Base-by-base conservation (phyloP, 768 basidiomycete genomes). In the Pulveroboletus frians region DNA sequence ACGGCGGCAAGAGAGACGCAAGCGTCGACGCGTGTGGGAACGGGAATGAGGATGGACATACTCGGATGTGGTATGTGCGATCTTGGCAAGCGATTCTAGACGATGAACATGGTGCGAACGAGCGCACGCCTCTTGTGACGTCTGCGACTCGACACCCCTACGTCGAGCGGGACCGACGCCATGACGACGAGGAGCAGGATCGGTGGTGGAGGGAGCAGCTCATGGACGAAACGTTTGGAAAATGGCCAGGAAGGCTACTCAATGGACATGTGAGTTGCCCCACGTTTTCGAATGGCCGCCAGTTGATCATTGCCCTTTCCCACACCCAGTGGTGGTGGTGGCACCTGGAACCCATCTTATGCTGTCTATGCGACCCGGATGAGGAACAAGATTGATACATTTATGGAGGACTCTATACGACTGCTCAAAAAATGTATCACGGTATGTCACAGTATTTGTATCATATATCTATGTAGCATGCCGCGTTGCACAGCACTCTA, bases 241-340 rank as follows among this genome's bases (percentile, higher is more conserved):
- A 67, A 47, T 86, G 85, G 86, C 86, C 88, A 0, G 65, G 68
- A 57, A 76, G 87, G 59, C 60, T 85, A 50, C 57, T 85, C n/a
- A 89, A 88, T 67, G 70, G 71, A 55, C 80, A 81, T 66, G 88
- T 89, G 66, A 55, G 83, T 73, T 7, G 29, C 40, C 5, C 23
- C 7, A 7, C 20, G 9, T 15, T 7, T 29, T 32, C 13, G 30
- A 46, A 43, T 27, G 17, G 32, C 23, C 13, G 15, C 1, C 21
- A 9, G 21, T 50, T 32, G 2, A 18, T 45, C 18, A 46, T 32
- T 18, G n/a, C 38, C 11, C 15, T 14, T 49, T 46, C 45, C 46
- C 41, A 44, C 32, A 29, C 4, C 14, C 54, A 90, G 88, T 90
- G 88, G 88, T 92, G 89, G 88, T 81, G 83, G 83, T 85, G 84